phyloP scores from a whole-genome alignment of 805 yeast genomes.

The Wickerhamomyces chambardii region DNA sequence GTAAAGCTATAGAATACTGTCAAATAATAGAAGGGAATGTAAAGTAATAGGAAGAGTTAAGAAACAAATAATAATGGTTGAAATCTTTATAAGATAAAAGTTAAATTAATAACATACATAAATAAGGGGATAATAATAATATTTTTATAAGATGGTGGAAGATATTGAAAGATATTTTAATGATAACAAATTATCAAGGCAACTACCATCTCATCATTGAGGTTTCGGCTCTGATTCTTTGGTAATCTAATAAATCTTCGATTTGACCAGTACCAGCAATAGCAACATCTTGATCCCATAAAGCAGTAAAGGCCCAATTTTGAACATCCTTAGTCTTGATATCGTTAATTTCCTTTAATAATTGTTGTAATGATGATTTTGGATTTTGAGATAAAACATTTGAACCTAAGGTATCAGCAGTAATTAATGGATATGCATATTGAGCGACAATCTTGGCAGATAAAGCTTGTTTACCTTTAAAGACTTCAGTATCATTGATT shows the following conservation, averaged over 20 bases:
- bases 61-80: background rate
- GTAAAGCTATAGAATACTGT: too few relatives aligned
- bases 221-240: constrained; percentile 84
- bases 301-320: constrained; percentile 65
- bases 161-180: background rate
- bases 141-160: too few relatives aligned
- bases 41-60: too few relatives aligned
- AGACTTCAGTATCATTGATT: constrained; percentile 68
- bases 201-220: constrained; percentile 78
- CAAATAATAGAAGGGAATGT: too few relatives aligned
- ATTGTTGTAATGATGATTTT: constrained; percentile 51
- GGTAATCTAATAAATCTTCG: constrained; percentile 77
- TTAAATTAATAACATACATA: constrained; percentile 1
- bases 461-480: constrained; percentile 65
- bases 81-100: background rate
- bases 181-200: background rate
- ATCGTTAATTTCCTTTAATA: constrained; percentile 53
- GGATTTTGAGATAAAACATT: constrained; percentile 53
- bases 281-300: constrained; percentile 84
- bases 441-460: constrained; percentile 51
- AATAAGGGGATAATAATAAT: background rate
- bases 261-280: constrained; percentile 80
- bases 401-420: constrained; percentile 49
- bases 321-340: constrained; percentile 51
- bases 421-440: constrained; percentile 38